Percentiles rank a stretch among this genome's conserved stretches.
Conservation (phyloP, 257 asterid genomes). For the Sherardia arvensis region DNA sequence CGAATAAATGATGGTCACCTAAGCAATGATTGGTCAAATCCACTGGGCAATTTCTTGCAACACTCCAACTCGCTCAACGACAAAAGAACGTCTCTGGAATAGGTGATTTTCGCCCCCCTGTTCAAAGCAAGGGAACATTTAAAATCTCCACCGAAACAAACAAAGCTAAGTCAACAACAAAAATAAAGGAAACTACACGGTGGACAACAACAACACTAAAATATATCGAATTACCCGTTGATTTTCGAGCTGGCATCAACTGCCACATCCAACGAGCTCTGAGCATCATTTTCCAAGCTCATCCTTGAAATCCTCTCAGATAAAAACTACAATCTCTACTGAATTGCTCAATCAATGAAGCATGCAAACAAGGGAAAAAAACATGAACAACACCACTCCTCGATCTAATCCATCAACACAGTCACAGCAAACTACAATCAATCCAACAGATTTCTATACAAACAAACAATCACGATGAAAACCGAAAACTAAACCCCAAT, state of each 20-base stretch:
- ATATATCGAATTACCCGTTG: conserved; percentile 34
- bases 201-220: conserved; percentile 14
- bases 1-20: conserved; percentile 31
- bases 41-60: conserved; percentile 72
- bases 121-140: not conserved
- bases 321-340: conserved; percentile 12
- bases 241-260: conserved; percentile 20
- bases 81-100: conserved; percentile 61
- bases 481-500: conserved; percentile 18
- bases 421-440: not conserved
- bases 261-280: conserved; percentile 23
- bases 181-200: conserved; percentile 6
- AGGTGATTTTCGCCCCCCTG: conserved; percentile 53
- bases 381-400: conserved; percentile 18
- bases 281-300: conserved; percentile 59
- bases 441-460: not conserved
- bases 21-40: conserved; percentile 37
- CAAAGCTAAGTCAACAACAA: not conserved
- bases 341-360: conserved; percentile 18
- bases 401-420: conserved; percentile 7
- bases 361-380: conserved; percentile 16
- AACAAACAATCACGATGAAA: conserved; percentile 1
- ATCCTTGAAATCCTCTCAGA: conserved; percentile 29
- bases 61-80: conserved; percentile 52
- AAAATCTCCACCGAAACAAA: conserved; percentile 3